A percentile compares a stretch with the other conserved stretches of the same genome.
Evolutionary conservation across 2,329 filamentous ascomycete genomes (phyloP).

Genomic region (Hymenoscyphus fraxineus): DNA sequence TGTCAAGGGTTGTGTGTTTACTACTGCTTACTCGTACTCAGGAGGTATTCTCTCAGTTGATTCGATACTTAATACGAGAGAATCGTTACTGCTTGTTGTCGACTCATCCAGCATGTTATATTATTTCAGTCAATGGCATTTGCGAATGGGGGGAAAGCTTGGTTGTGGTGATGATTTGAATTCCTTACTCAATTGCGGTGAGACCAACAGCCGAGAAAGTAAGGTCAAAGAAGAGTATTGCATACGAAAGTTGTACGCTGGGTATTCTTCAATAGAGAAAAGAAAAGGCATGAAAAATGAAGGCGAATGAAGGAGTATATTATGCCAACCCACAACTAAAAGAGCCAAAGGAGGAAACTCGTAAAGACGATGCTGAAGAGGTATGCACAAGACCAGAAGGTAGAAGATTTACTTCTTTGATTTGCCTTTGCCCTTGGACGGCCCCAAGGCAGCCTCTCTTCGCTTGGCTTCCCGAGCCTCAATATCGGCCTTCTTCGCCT

Average conservation of each 20-base stretch:
- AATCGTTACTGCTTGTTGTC: not conserved
- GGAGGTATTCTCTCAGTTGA: too few species aligned
- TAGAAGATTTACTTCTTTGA: slow-evolving; percentile 24
- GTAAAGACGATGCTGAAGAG: slow-evolving; percentile 3
- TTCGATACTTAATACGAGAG: too few species aligned
- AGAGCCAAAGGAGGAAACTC: not conserved
- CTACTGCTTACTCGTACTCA: too few species aligned
- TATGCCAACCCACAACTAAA: slow-evolving; percentile 6
- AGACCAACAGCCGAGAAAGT: not conserved
- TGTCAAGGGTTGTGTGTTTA: too few species aligned
- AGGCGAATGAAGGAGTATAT: not conserved
- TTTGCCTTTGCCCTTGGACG: slow-evolving; percentile 29
- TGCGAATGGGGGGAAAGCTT: not conserved
- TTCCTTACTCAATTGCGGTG: not conserved
- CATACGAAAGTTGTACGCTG: slow-evolving; percentile 3
- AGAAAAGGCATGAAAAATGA: not conserved
- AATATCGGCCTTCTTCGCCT: slow-evolving; percentile 44
- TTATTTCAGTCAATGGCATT: too few species aligned
- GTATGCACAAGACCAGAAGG: not conserved
- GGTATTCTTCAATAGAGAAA: slow-evolving; percentile 10
- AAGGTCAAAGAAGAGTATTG: slow-evolving; percentile 6
- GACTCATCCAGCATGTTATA: not conserved
- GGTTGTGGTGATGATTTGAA: not conserved
- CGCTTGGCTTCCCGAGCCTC: slow-evolving; percentile 43
- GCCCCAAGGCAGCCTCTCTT: slow-evolving; percentile 34